Evolutionary conservation across 768 basidiomycete species (phyloP).

Genomic region (Calocera viscosa): DNA sequence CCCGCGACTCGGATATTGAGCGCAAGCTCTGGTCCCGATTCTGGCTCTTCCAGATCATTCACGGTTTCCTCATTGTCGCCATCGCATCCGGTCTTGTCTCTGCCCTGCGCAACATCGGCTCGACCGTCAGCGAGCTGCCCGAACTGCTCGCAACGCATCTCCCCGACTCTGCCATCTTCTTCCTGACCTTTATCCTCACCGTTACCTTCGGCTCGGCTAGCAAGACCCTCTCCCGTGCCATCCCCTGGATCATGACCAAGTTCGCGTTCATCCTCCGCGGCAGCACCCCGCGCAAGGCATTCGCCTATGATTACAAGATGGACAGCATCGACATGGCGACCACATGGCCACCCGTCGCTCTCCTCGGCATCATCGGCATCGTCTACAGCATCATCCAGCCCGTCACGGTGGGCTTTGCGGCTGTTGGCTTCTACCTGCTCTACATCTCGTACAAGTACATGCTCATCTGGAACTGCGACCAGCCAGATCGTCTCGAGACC

Average conservation of each 20-base stretch:
- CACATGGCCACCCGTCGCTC: conserved; percentile 22
- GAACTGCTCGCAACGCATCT: conserved; percentile 61
- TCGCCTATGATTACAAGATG: conserved; percentile 18
- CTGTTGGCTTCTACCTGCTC: conserved; percentile 26
- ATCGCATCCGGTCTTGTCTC: conserved; percentile 71
- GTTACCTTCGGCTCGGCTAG: conserved; percentile 8
- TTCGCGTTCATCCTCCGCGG: conserved; percentile 23
- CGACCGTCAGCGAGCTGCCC: conserved; percentile 60
- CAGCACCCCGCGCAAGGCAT: conserved; percentile 27
- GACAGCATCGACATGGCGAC: conserved; percentile 15
- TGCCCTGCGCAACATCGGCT: conserved; percentile 47
- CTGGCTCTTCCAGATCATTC: conserved; percentile 84
- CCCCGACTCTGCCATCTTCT: conserved; percentile 77
- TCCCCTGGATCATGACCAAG: conserved; percentile 24
- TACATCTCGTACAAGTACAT: conserved; percentile 29
- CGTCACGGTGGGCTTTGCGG: conserved; percentile 25
- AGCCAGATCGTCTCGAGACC: conserved; percentile 28
- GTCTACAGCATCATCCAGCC: conserved; percentile 31
- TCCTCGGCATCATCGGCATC: conserved; percentile 26
- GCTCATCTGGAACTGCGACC: conserved; percentile 28
- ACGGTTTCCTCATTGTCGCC: conserved; percentile 87
- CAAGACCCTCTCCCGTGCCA: conserved; percentile 23
- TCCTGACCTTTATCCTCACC: conserved; percentile 13
- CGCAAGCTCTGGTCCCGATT: conserved; percentile 83
- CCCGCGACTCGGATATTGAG: conserved; percentile 69